Base-by-base conservation (phyloP, 169 alveolate genomes). In the Plasmodium billcollinsi region DNA sequence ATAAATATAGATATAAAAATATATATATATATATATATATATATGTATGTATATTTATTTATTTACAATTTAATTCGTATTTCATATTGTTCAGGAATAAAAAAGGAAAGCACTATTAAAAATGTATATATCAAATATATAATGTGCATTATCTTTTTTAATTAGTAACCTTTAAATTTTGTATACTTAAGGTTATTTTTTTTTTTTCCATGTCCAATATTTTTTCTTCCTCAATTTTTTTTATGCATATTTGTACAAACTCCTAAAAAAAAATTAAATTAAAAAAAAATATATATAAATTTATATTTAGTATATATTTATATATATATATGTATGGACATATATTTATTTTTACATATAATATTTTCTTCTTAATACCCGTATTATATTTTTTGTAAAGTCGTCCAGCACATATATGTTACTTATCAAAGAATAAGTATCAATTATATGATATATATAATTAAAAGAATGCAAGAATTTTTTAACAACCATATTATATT, bases 151-250 rank as follows among this genome's bases (percentile, higher is more conserved):
- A 33, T 33, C 45, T 33, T 61, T 20, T 61, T 11, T 6, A 61
- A 50, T 71, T 78, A 20, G 89, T 78, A 1, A 56, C 89, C 59
- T 78, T 78, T 59, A 78, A 78, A 78, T 78, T 78, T 33, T 78
- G 89, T 49, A 78, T 66, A 9, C 78, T 66, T 59, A 66, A n/a
- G 33, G 33, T 54, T 49, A 78, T 66, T 52, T 78, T 78, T 78
- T 78, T 78, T 71, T 78, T 78, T 56, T 78, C 89, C 49, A 78
- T 12, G 39, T 78, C 78, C 20, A 78, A 4, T 49, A 78, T 78
- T 71, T 78, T 78, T 70, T 78, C 89, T 15, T 78, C 89, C 56
- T 78, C 89, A 18, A 78, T 59, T 47, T 78, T 78, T 65, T 78
- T 78, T 66, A 66, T 45, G 21, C 89, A 78, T 65, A 78, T 78